Evolutionary conservation across 306 rosid genomes (phyloP), one percentile per base, ranked within the genome.

Genomic region (Prosopis cineraria): DNA sequence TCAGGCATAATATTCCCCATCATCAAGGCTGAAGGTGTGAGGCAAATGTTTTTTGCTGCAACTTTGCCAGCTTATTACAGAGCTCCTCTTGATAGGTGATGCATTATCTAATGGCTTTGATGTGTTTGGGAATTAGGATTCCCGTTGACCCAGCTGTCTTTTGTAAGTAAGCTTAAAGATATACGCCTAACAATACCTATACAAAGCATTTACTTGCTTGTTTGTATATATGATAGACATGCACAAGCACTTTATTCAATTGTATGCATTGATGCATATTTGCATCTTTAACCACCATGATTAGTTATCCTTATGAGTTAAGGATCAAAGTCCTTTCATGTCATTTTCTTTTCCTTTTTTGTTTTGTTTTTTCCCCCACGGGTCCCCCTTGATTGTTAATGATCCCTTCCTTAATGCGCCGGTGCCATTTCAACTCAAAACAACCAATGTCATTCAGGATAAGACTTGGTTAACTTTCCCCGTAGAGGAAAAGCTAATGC

Each of bases 11-110:
- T 89, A 76, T 85, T 89, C 64, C 89, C 89, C 55, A 81, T 89
- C 85, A 85, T 85, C 77, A 87, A 72, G 85, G 82, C 85, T 25
- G 91, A 87, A 70, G 93, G 93, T 78, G 75, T 81, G 37, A 79
- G 89, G 56, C 87, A 81, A 59, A 85, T 72, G 82, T 85, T 83
- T 33, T 74, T 87, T 48, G 89, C 89, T 1, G 74, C 81, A 45
- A 85, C 85, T 12, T 58, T 85, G 27, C 80, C 77, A n/a, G 72
- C 86, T 62, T 68, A 80, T 69, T 40, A 78, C 60, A 76, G 80
- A 77, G 79, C 74, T 78, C 80, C 74, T 70, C 63, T 71, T n/a
- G 13, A 25, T 8, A 40, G 45, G 66, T 64, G 64, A 53, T 45
- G 19, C 68, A 29, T 45, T 77, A 13, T 3, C 3, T n/a, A 29